Evolutionary conservation across 148 eudicot species (phyloP), one percentile per base, ranked within the genome.

Genomic region (Chenopodium formosanum): DNA sequence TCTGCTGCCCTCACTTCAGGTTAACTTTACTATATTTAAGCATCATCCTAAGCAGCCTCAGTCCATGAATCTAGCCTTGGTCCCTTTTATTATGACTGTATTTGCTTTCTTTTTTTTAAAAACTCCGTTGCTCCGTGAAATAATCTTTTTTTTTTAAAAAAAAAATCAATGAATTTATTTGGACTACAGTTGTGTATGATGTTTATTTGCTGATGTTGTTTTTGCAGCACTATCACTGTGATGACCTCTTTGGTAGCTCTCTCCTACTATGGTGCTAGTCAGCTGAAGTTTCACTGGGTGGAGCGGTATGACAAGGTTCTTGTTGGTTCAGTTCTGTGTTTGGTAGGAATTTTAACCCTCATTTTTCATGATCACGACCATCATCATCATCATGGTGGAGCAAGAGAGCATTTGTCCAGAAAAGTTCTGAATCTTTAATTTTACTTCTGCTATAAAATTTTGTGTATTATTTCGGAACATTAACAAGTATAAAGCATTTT

Each of bases 211-310:
- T 67, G 34, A 77, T 62, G 74, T 73, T 62, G 74, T 73, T 73
- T 83, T 74, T 88, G 91, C 92, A 95, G 97, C 83, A 95, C 97
- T 0, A 89, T 95, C 76, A 89, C 94, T 29, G 99, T 95, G 84
- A 95, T 95, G 99, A 93, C 97, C 19, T 93, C 97, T 27, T 80
- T 95, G 83, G 99, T 95, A 77, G 99, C 99, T 40, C 94, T 95
- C 79, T 95, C 99, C n/a, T 95, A 89, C 88, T 95, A 95, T 9
- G 97, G 97, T 73, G 99, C 99, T 29, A 95, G 97, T 87, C 99
- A 95, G 83, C 88, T 95, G 69, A 95, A 95, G 86, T 93, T 93
- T 78, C 99, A 93, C 76, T 95, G 99, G 97, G 94, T 95, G 84
- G 99, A 95, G 87, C 92, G 94, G 31, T 95, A 95, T 12, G 97